Base-by-base conservation (phyloP, 345 rosid genomes). In the Eucalyptus regnans region DNA sequence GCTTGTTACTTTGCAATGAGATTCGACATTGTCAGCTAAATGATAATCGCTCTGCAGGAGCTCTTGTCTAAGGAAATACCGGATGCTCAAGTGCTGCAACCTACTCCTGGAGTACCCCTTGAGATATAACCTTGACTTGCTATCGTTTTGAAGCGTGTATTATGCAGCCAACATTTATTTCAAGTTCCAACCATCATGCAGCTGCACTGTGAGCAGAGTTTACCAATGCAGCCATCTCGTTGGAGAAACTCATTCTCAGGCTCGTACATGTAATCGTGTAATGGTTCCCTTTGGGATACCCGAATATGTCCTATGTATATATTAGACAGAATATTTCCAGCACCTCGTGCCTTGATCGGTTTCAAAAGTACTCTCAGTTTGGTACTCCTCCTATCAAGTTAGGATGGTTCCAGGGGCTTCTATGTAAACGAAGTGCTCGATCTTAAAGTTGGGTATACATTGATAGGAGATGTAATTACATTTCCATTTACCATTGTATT, bases 41-140 rank as follows among this genome's bases (percentile, higher is more conserved):
- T 49, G 50, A 71, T 17, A 9, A n/a, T 81, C 7, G 16, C 54
- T 51, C 48, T 90, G 92, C 90, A 96, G 99, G 97, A 93, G 62
- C 93, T 97, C 80, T 90, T 96, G 90, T 92, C 93, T 7, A 95
- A 90, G 91, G 96, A 95, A 89, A 86, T 96, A 50, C 97, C 99
- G 54, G 91, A 92, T 86, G 95, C 97, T 89, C 92, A 90, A 90
- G 94, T 95, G 49, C 91, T 95, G 88, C 98, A 94, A 90, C 97
- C 97, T 50, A 91, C 87, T 17, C 96, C 97, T 52, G 99, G 99
- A 12, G 94, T 92, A 25, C 94, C 99, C 9, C 88, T 97, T 29
- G 94, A 93, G 91, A 90, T 96, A 88, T 89, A 50, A 18, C 27
- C 22, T 37, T 23, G 17, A 52, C 51, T 27, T 88, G 71, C 33